phyloP scores from a whole-genome alignment of 352 stramenopile genomes.

The Pythium periplocum region DNA sequence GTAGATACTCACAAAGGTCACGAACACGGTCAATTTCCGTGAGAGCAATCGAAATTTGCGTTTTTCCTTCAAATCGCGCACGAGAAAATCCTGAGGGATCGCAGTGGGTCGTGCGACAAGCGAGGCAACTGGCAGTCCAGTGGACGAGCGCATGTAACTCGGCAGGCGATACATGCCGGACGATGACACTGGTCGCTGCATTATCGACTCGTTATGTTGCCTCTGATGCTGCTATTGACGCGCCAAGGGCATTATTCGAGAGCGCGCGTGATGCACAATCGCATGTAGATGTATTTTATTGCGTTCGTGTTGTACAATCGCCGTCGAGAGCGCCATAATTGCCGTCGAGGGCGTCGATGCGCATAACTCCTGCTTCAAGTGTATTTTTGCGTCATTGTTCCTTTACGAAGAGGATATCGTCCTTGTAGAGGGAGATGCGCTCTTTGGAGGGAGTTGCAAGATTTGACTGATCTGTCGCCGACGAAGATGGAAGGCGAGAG shows the following conservation, averaged over 20 bases:
- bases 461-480: no score
- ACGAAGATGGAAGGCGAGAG: constrained; percentile 3
- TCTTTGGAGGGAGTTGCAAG: constrained; percentile 1
- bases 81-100: constrained; percentile 48
- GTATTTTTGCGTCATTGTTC: neutral
- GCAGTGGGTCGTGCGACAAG: constrained; percentile 11
- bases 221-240: no score
- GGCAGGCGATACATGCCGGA: constrained; percentile 36
- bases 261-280: neutral
- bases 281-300: constrained; percentile 3
- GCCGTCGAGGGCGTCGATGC: no score
- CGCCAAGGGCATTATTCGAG: no score
- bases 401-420: neutral
- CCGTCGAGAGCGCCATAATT: neutral
- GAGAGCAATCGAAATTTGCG: constrained; percentile 62
- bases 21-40: constrained; percentile 56
- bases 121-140: constrained; percentile 9
- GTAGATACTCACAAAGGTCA: constrained; percentile 64
- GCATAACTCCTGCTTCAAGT: no score
- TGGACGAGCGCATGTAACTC: constrained; percentile 31
- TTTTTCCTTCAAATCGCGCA: constrained; percentile 62
- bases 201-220: neutral
- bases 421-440: constrained; percentile 11
- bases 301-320: constrained; percentile 7
- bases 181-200: constrained; percentile 6